phyloP scores from a whole-genome alignment of 2,329 filamentous ascomycete genomes.

The Penicillium sp. region DNA sequence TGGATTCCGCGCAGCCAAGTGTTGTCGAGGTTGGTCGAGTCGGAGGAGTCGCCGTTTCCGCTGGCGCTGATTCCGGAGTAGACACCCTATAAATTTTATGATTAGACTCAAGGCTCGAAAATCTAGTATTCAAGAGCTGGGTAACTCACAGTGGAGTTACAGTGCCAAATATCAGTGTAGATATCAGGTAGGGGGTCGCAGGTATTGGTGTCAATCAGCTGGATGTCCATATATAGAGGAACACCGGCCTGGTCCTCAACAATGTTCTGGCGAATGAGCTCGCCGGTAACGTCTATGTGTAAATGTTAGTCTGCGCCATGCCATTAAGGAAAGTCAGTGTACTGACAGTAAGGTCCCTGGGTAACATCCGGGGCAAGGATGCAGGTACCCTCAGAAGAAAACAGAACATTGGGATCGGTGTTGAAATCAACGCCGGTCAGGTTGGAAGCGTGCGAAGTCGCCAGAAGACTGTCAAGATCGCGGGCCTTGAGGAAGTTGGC shows the following conservation, averaged over 20 bases:
- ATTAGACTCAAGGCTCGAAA: too few relatives aligned
- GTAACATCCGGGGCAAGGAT: constrained; percentile 59
- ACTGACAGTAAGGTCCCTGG: constrained; percentile 57
- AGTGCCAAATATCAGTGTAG: constrained; percentile 47
- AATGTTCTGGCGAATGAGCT: constrained; percentile 45
- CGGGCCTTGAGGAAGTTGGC: constrained; percentile 35
- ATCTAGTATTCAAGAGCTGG: too few relatives aligned
- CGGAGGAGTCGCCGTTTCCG: constrained; percentile 43
- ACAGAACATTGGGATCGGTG: constrained; percentile 32
- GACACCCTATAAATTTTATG: constrained; percentile 34
- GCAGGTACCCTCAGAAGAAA: constrained; percentile 45
- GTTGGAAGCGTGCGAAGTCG: constrained; percentile 46
- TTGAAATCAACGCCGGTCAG: constrained; percentile 25
- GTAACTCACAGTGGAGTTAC: constrained; percentile 41
- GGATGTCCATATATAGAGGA: constrained; percentile 47
- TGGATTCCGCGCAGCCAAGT: constrained; percentile 54
- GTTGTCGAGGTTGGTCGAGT: constrained; percentile 45
- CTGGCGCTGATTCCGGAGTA: constrained; percentile 43
- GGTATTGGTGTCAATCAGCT: constrained; percentile 46
- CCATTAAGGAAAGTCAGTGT: neutral
- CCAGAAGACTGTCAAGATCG: constrained; percentile 39
- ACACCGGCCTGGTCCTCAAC: constrained; percentile 41
- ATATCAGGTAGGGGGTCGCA: constrained; percentile 45
- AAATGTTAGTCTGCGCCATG: neutral
- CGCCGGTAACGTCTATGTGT: constrained; percentile 38